These are phyloP conservation scores for Persicaria tinctoria DNA, from an alignment of 148 eudicot species.

Conservation along the genomic window DNA sequence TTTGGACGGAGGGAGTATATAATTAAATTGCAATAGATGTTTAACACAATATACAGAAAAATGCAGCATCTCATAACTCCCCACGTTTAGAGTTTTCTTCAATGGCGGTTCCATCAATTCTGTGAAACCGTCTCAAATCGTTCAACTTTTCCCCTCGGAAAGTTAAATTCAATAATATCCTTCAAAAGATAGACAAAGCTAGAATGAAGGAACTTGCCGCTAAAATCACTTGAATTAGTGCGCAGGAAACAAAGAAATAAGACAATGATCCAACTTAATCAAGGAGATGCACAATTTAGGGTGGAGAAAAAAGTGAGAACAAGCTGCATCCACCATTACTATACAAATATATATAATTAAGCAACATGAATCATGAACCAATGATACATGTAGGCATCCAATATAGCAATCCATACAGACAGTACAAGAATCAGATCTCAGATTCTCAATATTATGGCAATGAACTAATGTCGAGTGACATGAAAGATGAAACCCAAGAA, in stretches of 20 bases:
- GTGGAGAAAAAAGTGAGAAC: not conserved
- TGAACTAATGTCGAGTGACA: constrained; percentile 5
- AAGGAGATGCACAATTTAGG: not conserved
- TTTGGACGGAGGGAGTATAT: too few species aligned
- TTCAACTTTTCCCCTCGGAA: too few species aligned
- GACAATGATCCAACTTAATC: not conserved
- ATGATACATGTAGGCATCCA: not conserved
- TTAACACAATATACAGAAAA: too few species aligned
- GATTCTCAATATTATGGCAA: not conserved
- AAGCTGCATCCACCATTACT: not conserved
- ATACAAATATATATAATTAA: too few species aligned
- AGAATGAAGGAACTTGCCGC: too few species aligned
- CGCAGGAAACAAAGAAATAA: not conserved
- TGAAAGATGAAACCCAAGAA: constrained; percentile 1
- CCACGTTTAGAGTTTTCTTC: too few species aligned
- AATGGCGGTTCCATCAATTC: too few species aligned
- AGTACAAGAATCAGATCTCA: constrained; percentile 2
- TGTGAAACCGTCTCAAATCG: too few species aligned
- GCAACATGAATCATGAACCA: not conserved
- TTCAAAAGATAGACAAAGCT: too few species aligned
- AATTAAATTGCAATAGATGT: too few species aligned
- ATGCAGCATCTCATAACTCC: too few species aligned
- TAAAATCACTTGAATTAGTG: not conserved
- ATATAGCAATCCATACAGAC: constrained; percentile 6
- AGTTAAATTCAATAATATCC: too few species aligned